Evolutionary conservation across 768 basidiomycete species (phyloP).

Genomic region (Tricholoma flavovirens): DNA sequence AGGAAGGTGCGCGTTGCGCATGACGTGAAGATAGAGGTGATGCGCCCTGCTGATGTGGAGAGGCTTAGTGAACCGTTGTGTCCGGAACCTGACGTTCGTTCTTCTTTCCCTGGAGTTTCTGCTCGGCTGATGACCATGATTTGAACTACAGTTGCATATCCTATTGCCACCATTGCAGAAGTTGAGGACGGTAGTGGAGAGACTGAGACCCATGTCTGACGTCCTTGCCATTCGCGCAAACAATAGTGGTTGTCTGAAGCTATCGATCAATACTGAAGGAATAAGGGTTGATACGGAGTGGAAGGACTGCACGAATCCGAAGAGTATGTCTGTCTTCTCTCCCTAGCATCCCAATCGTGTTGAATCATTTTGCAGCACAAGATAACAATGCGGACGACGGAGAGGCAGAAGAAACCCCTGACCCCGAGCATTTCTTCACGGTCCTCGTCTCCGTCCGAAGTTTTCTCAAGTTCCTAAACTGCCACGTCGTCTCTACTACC

Average conservation of each 20-base stretch:
- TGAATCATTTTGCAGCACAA: conserved; percentile 4
- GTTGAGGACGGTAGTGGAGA: conserved; percentile 74
- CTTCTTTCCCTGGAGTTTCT: not conserved
- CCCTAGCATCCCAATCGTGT: not conserved
- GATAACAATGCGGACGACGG: conserved; percentile 26
- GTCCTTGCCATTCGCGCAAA: conserved; percentile 66
- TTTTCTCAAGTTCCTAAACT: conserved; percentile 76
- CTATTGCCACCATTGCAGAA: conserved; percentile 69
- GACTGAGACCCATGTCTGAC: conserved; percentile 65
- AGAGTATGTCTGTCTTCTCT: conserved; percentile 30
- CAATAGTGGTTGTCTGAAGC: conserved; percentile 45
- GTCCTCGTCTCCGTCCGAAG: conserved; percentile 69
- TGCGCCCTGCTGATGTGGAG: conserved; percentile 68
- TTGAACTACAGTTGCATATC: conserved; percentile 58
- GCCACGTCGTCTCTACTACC: conserved; percentile 74
- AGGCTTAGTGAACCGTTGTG: conserved; percentile 76
- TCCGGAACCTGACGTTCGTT: conserved; percentile 75
- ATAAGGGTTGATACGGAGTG: conserved; percentile 80
- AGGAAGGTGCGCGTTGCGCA: conserved; percentile 63
- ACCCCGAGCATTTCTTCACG: conserved; percentile 54
- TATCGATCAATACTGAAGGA: conserved; percentile 61
- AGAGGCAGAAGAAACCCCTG: conserved; percentile 33
- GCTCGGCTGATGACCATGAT: not conserved
- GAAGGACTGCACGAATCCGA: conserved; percentile 65
- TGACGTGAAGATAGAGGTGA: conserved; percentile 78